Base-by-base conservation (phyloP, 345 rosid genomes). In the Brassica cretica region DNA sequence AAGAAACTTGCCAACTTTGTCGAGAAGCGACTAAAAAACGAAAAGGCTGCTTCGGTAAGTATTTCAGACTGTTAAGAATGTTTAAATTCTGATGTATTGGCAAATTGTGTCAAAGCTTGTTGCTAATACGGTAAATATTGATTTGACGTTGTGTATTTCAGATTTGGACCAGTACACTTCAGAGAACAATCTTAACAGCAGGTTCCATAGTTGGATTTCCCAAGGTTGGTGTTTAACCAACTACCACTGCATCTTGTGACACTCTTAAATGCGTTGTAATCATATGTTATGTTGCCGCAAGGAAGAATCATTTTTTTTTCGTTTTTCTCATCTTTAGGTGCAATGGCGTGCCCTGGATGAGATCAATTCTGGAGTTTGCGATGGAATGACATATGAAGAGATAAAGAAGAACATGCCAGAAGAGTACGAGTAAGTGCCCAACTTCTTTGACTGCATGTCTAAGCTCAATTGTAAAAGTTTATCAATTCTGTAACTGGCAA, bases 131-230 rank as follows among this genome's bases (percentile, higher is more conserved):
- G 25, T 60, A 46, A 15, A n/a, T 49, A 61, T 74, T 55, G 39
- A 32, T 71, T 29, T 29, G 44, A 62, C 68, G 15, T 27, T 3
- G 25, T 67, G 5, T 76, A 59, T 56, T 77, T 76, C 78, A 93
- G 98, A 93, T 96, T 74, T 96, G 99, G 98, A 96, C 98, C 59
- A 96, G 99, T 87, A 96, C 99, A n/a, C 85, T 96, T 70, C 98
- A 96, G 86, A 86, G 99, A 78, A 86, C 97, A 19, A 91, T 90
- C 81, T 76, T 89, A 53, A 89, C 98, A 66, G 99, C 98, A 74
- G 84, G 88, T 81, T 89, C 99, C 12, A 90, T 93, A 67, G 87
- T 75, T 67, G 98, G 93, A 79, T 96, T 96, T 63, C 99, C 99
- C 15, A 96, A 96, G 97, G 99, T 96, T 75, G 60, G 83, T 19